Evolutionary conservation across 805 yeast genomes (phyloP), one percentile per base, ranked within the genome.

Genomic region (Saccharomycopsis amapae): DNA sequence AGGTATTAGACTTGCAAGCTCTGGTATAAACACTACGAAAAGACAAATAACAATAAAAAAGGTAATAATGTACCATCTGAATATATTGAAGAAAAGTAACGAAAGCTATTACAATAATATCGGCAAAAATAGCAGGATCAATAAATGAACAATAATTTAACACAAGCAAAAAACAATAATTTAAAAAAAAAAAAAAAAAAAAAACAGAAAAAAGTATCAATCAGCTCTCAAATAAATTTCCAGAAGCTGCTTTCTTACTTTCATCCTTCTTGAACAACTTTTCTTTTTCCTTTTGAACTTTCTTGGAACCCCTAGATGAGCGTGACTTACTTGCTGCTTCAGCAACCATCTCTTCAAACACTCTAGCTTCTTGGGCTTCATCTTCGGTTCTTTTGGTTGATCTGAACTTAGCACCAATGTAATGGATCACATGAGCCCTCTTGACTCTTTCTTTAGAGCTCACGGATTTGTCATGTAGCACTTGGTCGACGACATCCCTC

Each of bases 281-380:
- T 26, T 48, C 51, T 20, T 24, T 42, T 30, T 46, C 42, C 30
- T 46, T 43, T 26, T 33, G 38, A 34, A 36, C 44, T 25, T 35
- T 41, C 15, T 19, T 34, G 20, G 38, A 40, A 46, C 56, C 58
- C 55, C 63, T 62, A 39, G 72, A 73, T 63, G 79, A 79, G 40
- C 76, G 68, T 40, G 71, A 66, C 61, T 75, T 73, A 61, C 72
- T 77, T 52, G 75, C 68, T 10, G 95, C 95, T 48, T 88, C 95
- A 12, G 94, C 84, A 66, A 93, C 86, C 64, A 90, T 68, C 57
- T 87, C 94, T 65, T 93, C 98, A 64, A 90, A 93, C 48, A 89
- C 77, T 50, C 82, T 67, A 4, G 90, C 95, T 58, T 93, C 97
- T 61, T 85, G 96, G 36, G 86, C 89, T 66, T 90, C 98, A 61